A percentile compares a stretch with the other conserved stretches of the same genome.
Conservation (phyloP, 352 stramenopile genomes). For the Phytophthora pinifolia region DNA sequence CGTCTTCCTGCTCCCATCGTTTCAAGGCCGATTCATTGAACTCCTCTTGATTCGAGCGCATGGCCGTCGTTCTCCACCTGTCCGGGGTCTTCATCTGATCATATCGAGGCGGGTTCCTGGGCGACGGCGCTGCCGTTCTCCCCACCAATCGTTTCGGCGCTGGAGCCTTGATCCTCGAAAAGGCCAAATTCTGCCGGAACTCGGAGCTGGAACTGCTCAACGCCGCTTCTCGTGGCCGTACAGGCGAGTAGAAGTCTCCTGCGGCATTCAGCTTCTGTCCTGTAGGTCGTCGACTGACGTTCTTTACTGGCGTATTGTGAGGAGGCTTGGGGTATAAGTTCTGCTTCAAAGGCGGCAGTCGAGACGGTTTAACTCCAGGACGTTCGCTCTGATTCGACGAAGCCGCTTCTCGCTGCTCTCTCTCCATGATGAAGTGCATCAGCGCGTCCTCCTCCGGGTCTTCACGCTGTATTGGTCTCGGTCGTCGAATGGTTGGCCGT, state of each 20-base stretch:
- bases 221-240: constrained; percentile 22
- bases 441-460: constrained; percentile 44
- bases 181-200: constrained; percentile 21
- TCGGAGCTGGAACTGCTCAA: constrained; percentile 16
- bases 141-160: constrained; percentile 9
- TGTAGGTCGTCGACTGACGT: constrained; percentile 14
- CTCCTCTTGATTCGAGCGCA: constrained; percentile 28
- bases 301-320: constrained; percentile 11
- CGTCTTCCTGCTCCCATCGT: constrained; percentile 29
- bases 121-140: constrained; percentile 3
- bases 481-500: constrained; percentile 8
- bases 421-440: constrained; percentile 39
- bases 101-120: constrained; percentile 10
- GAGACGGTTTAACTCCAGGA: constrained; percentile 5
- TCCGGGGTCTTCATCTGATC: constrained; percentile 34
- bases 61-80: constrained; percentile 33
- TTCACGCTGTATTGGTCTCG: constrained; percentile 5
- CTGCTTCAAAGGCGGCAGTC: constrained; percentile 14
- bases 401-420: constrained; percentile 26
- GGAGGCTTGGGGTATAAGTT: constrained; percentile 1
- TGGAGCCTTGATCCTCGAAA: constrained; percentile 28
- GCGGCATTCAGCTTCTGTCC: constrained; percentile 27
- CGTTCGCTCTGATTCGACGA: constrained; percentile 18
- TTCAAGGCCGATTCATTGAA: constrained; percentile 18
- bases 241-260: constrained; percentile 39